Percentiles rank a stretch among this genome's conserved stretches.
Evolutionary conservation across 352 stramenopile species (phyloP).

Genomic region (Phytophthora lateralis): DNA sequence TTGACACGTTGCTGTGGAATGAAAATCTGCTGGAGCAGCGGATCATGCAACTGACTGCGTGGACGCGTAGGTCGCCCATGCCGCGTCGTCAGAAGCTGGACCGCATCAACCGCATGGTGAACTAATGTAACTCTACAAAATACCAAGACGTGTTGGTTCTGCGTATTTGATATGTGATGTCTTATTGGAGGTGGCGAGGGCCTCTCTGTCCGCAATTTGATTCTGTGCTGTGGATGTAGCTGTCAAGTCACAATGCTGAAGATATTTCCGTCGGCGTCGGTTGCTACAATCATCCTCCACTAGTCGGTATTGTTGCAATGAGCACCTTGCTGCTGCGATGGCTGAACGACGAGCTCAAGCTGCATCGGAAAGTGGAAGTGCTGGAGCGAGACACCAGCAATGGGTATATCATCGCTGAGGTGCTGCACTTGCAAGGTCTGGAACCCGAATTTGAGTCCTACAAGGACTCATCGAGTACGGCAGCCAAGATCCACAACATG

Average conservation of each 20-base stretch:
- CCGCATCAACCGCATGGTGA: constrained; percentile 74
- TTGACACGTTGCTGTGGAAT: constrained; percentile 75
- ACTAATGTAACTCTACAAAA: constrained; percentile 52
- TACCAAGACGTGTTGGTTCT: constrained; percentile 33
- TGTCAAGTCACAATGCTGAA: neutral
- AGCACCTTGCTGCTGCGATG: constrained; percentile 64
- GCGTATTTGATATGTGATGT: constrained; percentile 9
- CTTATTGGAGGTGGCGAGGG: constrained; percentile 7
- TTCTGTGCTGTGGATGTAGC: neutral
- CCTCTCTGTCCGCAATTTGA: neutral
- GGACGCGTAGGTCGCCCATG: constrained; percentile 58
- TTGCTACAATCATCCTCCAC: constrained; percentile 9
- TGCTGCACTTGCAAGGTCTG: constrained; percentile 56
- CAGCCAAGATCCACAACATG: constrained; percentile 64
- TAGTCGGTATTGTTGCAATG: constrained; percentile 33
- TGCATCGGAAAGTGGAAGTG: constrained; percentile 50
- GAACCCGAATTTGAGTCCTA: constrained; percentile 59
- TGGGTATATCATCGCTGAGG: constrained; percentile 66
- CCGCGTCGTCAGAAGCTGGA: constrained; percentile 66
- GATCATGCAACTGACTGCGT: constrained; percentile 65
- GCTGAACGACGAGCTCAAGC: constrained; percentile 66
- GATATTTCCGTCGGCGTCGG: constrained; percentile 38
- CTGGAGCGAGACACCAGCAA: constrained; percentile 74
- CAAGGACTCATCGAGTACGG: constrained; percentile 34
- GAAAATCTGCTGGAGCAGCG: constrained; percentile 69